These are phyloP conservation scores for Trichoderma reesei DNA, from an alignment of 495 filamentous ascomycete species.

Conservation along the genomic window DNA sequence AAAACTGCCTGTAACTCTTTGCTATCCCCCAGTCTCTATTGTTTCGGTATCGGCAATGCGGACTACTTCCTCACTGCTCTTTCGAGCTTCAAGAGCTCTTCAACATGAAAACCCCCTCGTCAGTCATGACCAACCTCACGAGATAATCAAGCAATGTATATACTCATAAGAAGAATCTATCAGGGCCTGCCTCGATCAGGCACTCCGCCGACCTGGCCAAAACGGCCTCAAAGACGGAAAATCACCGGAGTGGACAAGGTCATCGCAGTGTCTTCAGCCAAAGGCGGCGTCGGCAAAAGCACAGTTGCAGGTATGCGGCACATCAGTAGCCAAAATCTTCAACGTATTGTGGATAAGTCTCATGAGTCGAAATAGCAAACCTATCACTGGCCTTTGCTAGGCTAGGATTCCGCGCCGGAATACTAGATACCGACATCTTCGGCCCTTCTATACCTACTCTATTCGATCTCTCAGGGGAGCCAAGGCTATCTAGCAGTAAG, in stretches of 20 bases:
- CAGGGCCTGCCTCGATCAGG: slow-evolving; percentile 78
- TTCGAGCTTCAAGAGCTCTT: slow-evolving; percentile 53
- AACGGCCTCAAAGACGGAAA: slow-evolving; percentile 67
- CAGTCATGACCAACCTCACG: no score
- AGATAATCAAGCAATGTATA: no score
- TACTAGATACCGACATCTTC: slow-evolving; percentile 94
- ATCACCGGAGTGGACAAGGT: slow-evolving; percentile 79
- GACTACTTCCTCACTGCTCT: slow-evolving; percentile 35
- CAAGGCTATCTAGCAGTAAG: slow-evolving; percentile 54
- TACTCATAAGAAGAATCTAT: no score
- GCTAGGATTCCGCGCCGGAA: slow-evolving; percentile 66
- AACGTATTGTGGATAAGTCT: not conserved
- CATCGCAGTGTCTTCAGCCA: slow-evolving; percentile 87
- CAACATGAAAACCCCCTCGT: slow-evolving; percentile 93
- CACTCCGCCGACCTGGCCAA: slow-evolving; percentile 69
- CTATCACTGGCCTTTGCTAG: slow-evolving; percentile 77
- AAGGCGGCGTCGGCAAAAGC: slow-evolving; percentile 93
- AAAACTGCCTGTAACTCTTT: not conserved
- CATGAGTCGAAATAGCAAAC: slow-evolving; percentile 49
- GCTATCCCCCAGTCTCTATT: no score
- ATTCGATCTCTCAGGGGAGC: slow-evolving; percentile 66
- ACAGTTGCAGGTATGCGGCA: slow-evolving; percentile 66
- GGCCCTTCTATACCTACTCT: slow-evolving; percentile 91
- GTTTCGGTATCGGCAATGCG: slow-evolving; percentile 31
- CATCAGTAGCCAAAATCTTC: no score